phyloP scores from a whole-genome alignment of 257 asterid genomes.

The Nicotiana sylvestris region DNA sequence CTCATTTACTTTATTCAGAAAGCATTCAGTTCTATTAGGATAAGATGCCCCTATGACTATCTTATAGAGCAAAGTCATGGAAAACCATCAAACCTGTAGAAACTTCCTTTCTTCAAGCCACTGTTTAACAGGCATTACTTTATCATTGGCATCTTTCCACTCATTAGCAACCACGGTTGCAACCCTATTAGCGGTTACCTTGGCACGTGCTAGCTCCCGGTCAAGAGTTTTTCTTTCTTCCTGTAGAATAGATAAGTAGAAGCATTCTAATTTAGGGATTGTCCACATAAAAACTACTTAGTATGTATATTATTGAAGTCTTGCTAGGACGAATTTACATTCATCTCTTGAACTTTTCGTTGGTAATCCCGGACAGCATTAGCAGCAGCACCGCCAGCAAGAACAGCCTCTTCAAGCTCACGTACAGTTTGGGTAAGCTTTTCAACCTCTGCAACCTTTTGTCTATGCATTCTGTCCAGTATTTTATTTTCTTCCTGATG shows the following conservation, averaged over 20 bases:
- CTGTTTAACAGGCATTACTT: constrained; percentile 98
- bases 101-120: constrained; percentile 97
- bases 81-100: constrained; percentile 54
- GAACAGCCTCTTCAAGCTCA: constrained; percentile 98
- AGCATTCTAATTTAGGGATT: constrained; percentile 4
- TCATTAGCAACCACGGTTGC: constrained; percentile 98
- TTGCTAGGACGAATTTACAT: constrained; percentile 39
- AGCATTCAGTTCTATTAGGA: not conserved
- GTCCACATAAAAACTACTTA: not conserved
- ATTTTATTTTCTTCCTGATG: constrained; percentile 93
- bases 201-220: constrained; percentile 97
- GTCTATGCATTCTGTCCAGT: constrained; percentile 90
- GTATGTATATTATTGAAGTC: not conserved
- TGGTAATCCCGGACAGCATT: constrained; percentile 98
- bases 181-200: constrained; percentile 97
- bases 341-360: constrained; percentile 98
- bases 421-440: constrained; percentile 95
- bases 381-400: constrained; percentile 99
- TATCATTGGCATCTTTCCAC: constrained; percentile 97
- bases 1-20: not conserved
- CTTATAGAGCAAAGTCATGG: not conserved
- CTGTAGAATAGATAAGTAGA: constrained; percentile 33
- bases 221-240: constrained; percentile 97
- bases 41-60: constrained; percentile 4
- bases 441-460: constrained; percentile 97